Percentiles rank a stretch among this genome's conserved stretches.
phyloP scores from a whole-genome alignment of 805 yeast species.

The Barnettozyma populi region DNA sequence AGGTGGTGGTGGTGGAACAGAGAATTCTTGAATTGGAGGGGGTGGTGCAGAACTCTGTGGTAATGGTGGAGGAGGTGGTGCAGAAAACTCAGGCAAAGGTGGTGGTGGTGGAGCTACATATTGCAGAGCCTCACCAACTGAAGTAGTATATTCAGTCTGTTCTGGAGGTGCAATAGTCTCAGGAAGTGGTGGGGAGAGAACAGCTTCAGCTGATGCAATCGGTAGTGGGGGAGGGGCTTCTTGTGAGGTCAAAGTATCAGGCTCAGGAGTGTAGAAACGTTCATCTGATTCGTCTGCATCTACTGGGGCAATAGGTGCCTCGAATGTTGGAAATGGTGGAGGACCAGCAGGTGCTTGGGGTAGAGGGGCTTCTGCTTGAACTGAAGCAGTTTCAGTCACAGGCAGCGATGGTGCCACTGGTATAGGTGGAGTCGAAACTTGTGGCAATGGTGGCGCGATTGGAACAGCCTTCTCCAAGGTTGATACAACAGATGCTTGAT shows the following conservation, averaged over 20 bases:
- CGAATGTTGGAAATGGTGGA: neutral
- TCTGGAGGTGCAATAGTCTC: conserved; percentile 19
- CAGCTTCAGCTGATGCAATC: conserved; percentile 26
- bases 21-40: conserved; percentile 13
- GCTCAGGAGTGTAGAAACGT: conserved; percentile 4
- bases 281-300: conserved; percentile 9
- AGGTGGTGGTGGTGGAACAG: conserved; percentile 23
- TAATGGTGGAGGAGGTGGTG: conserved; percentile 11
- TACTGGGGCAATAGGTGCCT: neutral
- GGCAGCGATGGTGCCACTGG: conserved; percentile 28
- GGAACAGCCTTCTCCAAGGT: conserved; percentile 13
- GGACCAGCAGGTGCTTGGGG: neutral
- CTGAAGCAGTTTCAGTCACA: neutral
- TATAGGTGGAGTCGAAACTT: conserved; percentile 9
- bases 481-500: neutral
- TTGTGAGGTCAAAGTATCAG: neutral
- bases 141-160: no score
- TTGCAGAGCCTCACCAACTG: no score
- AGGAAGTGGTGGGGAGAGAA: conserved; percentile 16
- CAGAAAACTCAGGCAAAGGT: no score
- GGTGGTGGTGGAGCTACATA: no score
- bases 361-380: neutral
- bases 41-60: conserved; percentile 20
- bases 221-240: conserved; percentile 23
- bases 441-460: conserved; percentile 24